These are phyloP conservation scores for Erodium maritimum DNA, from an alignment of 345 rosid genomes.

Conservation along the genomic window DNA sequence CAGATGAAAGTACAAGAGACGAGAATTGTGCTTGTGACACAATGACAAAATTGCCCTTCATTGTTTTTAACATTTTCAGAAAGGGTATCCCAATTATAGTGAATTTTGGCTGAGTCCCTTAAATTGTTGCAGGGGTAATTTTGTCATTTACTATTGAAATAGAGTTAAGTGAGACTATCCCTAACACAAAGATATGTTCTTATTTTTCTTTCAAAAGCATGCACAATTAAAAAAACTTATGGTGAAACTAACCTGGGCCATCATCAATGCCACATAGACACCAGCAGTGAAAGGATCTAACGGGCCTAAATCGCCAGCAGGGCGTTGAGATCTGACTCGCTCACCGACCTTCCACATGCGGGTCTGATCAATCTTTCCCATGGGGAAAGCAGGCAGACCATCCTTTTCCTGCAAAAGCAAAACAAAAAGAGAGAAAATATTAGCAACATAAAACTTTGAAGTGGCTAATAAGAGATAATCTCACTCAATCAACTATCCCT, in stretches of 20 bases:
- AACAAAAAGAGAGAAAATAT: neutral
- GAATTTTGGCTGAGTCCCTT: too few relatives aligned
- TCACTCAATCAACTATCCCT: too few relatives aligned
- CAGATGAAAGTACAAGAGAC: neutral
- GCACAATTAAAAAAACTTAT: neutral
- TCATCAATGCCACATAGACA: conserved; percentile 83
- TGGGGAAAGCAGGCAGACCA: conserved; percentile 90
- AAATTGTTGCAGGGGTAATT: too few relatives aligned
- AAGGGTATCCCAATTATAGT: too few relatives aligned
- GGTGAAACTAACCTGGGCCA: conserved; percentile 69
- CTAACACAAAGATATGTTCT: too few relatives aligned
- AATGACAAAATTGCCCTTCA: too few relatives aligned
- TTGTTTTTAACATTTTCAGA: too few relatives aligned
- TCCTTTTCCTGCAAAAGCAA: conserved; percentile 58
- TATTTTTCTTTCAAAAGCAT: too few relatives aligned
- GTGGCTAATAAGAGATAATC: neutral
- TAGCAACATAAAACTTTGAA: neutral
- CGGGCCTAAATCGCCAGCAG: conserved; percentile 75
- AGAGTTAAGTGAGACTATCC: too few relatives aligned
- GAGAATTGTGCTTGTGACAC: too few relatives aligned
- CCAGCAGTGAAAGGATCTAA: conserved; percentile 78
- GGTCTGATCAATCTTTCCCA: conserved; percentile 94
- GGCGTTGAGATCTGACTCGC: conserved; percentile 51
- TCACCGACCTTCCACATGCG: conserved; percentile 97
- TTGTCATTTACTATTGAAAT: too few relatives aligned